Percentiles rank a stretch among this genome's conserved stretches.
These are phyloP conservation scores for Isatis lusitanica DNA, from an alignment of 441 rosid species.

Conservation along the genomic window DNA sequence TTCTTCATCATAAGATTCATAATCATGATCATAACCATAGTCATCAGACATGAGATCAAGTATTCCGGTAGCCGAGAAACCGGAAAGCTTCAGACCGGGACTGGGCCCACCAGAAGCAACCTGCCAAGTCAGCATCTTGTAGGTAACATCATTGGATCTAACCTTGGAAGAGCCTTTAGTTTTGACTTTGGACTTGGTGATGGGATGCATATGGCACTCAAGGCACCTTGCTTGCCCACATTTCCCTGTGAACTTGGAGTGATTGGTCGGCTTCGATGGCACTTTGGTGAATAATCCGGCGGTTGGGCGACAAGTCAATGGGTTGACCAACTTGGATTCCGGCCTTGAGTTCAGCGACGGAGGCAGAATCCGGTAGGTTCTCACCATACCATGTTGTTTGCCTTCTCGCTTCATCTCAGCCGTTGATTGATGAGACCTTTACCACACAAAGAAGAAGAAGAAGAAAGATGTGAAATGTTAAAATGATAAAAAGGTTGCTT, in stretches of 20 bases:
- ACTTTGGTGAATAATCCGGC: constrained; percentile 62
- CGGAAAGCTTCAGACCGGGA: constrained; percentile 39
- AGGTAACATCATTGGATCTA: constrained; percentile 40
- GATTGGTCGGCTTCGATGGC: constrained; percentile 63
- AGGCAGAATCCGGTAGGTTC: constrained; percentile 54
- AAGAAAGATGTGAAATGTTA: neutral
- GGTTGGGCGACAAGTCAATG: constrained; percentile 48
- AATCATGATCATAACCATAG: constrained; percentile 33
- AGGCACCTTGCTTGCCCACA: constrained; percentile 54
- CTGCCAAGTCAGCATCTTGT: constrained; percentile 49
- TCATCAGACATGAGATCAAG: constrained; percentile 45
- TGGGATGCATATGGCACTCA: constrained; percentile 37
- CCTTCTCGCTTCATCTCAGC: constrained; percentile 75
- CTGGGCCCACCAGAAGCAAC: constrained; percentile 35
- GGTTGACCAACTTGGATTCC: constrained; percentile 39
- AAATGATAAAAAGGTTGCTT: constrained; percentile 29
- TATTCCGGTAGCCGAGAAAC: constrained; percentile 56
- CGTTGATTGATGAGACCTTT: constrained; percentile 16
- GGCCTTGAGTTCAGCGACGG: constrained; percentile 48
- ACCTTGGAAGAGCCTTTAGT: constrained; percentile 41
- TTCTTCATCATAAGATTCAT: neutral
- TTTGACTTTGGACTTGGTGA: constrained; percentile 31
- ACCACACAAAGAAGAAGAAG: neutral
- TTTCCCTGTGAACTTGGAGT: constrained; percentile 79
- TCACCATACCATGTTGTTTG: constrained; percentile 73